Base-by-base conservation (phyloP, 208 protist species). In the Trichomonas tenax region DNA sequence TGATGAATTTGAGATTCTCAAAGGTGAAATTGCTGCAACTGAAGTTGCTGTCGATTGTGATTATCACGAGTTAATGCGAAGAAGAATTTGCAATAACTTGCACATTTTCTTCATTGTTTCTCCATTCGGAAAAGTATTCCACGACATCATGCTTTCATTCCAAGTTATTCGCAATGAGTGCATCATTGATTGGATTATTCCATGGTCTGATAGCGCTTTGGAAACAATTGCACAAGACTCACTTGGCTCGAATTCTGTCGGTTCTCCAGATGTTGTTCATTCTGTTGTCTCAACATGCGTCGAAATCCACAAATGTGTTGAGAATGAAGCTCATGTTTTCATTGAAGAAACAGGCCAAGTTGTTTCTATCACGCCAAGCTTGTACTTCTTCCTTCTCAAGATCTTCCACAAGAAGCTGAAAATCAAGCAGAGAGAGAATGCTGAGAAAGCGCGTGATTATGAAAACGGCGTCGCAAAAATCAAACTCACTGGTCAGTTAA, bases 361-460 rank as follows among this genome's bases (percentile, higher is more conserved):
- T 97, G 99, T 98, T 95, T 99, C 99, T 97, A 99, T 98, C 31
- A 99, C 99, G 36, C 99, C 99, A 72, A 99, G 99, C 97, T 98
- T 98, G 10, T 99, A 99, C 98, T 97, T 99, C 36, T 99, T 99
- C 97, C 98, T 99, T 14, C 99, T 99, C 97, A 98, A 98, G 51
- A 98, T 99, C 82, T 99, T 99, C 98, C 99, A 99, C 97, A 97
- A 98, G 44, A 97, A 99, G 96, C 97, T 99, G 58, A 58, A 96
- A 11, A 98, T 98, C 96, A 99, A 99, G 97, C 97, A 98, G 34
- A 97, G 97, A 95, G 97, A 99, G 46, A 96, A 36, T 40, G 93
- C 34, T 8, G 11, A 63, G 23, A n/a, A 63, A 41, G 36, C 31
- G 8, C 4, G 36, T 31, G 38, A 81, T n/a, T 96, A 96, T 46